These are phyloP conservation scores for Amanita exitialis DNA, from an alignment of 768 basidiomycete genomes.

Conservation along the genomic window DNA sequence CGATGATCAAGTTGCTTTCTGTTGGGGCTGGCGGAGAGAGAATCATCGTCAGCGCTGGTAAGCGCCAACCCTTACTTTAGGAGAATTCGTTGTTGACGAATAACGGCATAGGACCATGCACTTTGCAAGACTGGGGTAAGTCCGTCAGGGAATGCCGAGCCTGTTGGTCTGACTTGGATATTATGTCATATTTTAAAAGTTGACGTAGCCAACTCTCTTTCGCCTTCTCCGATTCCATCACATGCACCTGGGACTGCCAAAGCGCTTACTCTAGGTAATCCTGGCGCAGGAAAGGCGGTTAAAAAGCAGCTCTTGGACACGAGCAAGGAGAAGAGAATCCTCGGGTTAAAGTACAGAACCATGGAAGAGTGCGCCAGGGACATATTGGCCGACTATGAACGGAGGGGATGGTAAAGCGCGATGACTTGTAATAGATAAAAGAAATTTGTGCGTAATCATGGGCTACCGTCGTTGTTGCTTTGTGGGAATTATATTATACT, in stretches of 20 bases:
- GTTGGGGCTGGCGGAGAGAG: slow-evolving; percentile 32
- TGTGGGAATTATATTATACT: no score
- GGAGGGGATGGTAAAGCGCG: no score
- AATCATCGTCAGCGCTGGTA: slow-evolving; percentile 30
- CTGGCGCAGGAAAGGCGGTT: not conserved
- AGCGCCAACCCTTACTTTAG: not conserved
- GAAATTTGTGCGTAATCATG: no score
- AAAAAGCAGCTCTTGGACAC: not conserved
- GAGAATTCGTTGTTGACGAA: no score
- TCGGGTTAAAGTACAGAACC: not conserved
- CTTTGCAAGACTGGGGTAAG: slow-evolving; percentile 28
- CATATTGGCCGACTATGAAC: no score
- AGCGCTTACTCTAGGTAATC: slow-evolving; percentile 16
- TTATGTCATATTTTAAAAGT: slow-evolving; percentile 15
- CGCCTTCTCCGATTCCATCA: slow-evolving; percentile 15
- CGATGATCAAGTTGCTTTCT: slow-evolving; percentile 41
- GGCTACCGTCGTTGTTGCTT: no score
- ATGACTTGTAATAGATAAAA: no score
- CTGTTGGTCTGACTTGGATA: no score
- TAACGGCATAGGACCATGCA: slow-evolving; percentile 11
- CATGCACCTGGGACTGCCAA: slow-evolving; percentile 3
- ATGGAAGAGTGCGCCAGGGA: slow-evolving; percentile 7
- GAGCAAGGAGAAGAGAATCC: not conserved
- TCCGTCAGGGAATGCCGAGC: not conserved
- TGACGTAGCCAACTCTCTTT: slow-evolving; percentile 20